Base-by-base conservation (phyloP, 106 monocot species). In the Alisma plantagoaquatica region DNA sequence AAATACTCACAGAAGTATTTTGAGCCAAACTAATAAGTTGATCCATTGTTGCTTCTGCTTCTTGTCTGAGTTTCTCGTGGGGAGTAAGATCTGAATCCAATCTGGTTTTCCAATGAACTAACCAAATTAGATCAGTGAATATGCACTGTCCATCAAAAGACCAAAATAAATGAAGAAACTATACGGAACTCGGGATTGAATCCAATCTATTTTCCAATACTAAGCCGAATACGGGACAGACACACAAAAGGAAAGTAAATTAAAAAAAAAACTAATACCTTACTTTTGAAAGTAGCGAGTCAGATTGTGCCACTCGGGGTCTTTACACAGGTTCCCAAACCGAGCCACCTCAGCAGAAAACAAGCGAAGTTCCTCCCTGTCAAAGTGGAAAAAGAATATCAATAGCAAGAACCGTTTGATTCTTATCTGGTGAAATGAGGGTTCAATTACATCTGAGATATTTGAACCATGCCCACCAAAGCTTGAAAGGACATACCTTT, bases 251-350 rank as follows among this genome's bases (percentile, higher is more conserved):
- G 35, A 14, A 38, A 38, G 35, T 6, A 7, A 38, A 14, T 6
- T 38, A 38, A 38, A 38, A 14, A 38, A 38, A 14, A 7, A 7
- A 38, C 35, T 38, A 38, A 14, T 49, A 72, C 60, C 70, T 51
- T 80, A 90, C 90, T 71, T 83, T 45, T 90, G 64, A 66, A 90
- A 90, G 71, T 74, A 90, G 27, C 90, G 90, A 41, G 56, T 73
- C 31, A 90, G 63, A 43, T 84, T 84, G 63, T 90, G 90, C 90
- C 84, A 90, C 20, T 70, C 43, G 32, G 84, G 80, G 35, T 90
- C 74, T 77, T 77, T 90, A 45, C 84, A 84, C 32, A 68, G 64
- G 59, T 90, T 55, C 10, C 90, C 90, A 69, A 90, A 90, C 69
- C 90, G 60, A 24, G 67, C 71, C 23, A 91, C 90, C 70, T 91